Percentiles rank a stretch among this genome's conserved stretches.
These are phyloP conservation scores for Termitomyces sp. DNA, from an alignment of 768 basidiomycete genomes.

Conservation along the genomic window DNA sequence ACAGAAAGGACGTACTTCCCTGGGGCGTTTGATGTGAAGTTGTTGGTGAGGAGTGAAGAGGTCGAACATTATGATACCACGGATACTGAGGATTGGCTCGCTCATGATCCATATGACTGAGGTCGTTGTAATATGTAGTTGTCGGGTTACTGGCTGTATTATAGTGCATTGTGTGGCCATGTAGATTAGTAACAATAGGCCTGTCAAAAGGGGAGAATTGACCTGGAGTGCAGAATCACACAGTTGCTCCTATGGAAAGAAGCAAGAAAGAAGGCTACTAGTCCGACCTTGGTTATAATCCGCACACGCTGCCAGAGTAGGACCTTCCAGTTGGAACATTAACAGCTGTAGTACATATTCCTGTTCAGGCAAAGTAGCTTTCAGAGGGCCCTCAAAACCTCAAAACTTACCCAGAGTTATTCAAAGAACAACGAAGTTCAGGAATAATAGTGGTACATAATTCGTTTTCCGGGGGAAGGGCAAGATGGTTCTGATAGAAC, in stretches of 20 bases:
- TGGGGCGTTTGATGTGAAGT: constrained; percentile 29
- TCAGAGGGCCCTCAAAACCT: too few species aligned
- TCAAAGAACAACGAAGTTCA: background rate
- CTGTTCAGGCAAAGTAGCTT: background rate
- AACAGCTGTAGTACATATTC: too few species aligned
- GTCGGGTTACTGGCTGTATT: background rate
- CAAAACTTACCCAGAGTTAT: background rate
- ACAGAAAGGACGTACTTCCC: constrained; percentile 17
- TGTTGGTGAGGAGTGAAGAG: constrained; percentile 26
- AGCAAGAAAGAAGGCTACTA: too few species aligned
- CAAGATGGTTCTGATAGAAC: background rate
- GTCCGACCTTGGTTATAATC: background rate
- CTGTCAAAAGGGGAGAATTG: background rate
- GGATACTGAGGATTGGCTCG: constrained; percentile 30
- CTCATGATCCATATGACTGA: constrained; percentile 13
- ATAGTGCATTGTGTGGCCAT: background rate
- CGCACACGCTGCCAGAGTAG: background rate
- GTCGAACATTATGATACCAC: constrained; percentile 32
- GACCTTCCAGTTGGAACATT: too few species aligned
- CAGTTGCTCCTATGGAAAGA: background rate
- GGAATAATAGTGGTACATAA: background rate
- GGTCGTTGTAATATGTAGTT: background rate
- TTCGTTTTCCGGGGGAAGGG: background rate
- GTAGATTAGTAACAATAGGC: background rate
- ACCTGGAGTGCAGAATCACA: background rate